Conservation (phyloP, 176 grass and related monocot genomes). For the Musa itinerans region DNA sequence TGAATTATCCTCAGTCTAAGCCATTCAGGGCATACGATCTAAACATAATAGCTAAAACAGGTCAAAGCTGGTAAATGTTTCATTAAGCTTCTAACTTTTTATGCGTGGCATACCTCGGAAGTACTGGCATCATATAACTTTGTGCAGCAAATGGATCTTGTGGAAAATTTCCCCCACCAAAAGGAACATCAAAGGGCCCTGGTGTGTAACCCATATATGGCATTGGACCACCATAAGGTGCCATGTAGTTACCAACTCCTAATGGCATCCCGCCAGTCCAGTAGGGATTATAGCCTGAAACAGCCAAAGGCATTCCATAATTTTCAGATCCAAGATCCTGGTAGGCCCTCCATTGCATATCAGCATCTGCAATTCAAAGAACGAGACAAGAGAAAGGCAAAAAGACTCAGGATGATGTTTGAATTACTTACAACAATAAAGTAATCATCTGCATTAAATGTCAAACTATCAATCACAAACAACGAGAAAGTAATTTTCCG, state of each 20-base stretch:
- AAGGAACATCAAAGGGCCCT: conserved; percentile 58
- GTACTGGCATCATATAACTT: conserved; percentile 72
- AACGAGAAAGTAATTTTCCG: neutral
- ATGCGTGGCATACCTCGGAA: conserved; percentile 60
- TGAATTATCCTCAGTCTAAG: neutral
- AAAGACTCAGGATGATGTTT: neutral
- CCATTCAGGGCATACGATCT: neutral
- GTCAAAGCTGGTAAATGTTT: neutral
- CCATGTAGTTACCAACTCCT: conserved; percentile 66
- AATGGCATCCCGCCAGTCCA: conserved; percentile 61
- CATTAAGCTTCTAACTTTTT: no score
- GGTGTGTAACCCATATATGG: conserved; percentile 73
- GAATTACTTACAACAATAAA: neutral
- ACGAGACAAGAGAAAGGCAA: neutral
- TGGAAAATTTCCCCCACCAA: conserved; percentile 47
- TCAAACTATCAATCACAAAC: no score
- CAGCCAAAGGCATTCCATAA: conserved; percentile 72
- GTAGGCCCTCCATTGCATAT: conserved; percentile 69
- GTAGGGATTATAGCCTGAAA: conserved; percentile 67
- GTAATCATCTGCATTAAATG: neutral
- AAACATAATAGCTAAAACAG: neutral
- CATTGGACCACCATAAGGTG: conserved; percentile 62
- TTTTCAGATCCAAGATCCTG: conserved; percentile 69
- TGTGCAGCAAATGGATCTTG: conserved; percentile 88
- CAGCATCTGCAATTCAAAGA: conserved; percentile 28